Percentiles rank a stretch among this genome's conserved stretches.
Evolutionary conservation across 2,329 filamentous ascomycete species (phyloP).

Genomic region (Didymella sp.): DNA sequence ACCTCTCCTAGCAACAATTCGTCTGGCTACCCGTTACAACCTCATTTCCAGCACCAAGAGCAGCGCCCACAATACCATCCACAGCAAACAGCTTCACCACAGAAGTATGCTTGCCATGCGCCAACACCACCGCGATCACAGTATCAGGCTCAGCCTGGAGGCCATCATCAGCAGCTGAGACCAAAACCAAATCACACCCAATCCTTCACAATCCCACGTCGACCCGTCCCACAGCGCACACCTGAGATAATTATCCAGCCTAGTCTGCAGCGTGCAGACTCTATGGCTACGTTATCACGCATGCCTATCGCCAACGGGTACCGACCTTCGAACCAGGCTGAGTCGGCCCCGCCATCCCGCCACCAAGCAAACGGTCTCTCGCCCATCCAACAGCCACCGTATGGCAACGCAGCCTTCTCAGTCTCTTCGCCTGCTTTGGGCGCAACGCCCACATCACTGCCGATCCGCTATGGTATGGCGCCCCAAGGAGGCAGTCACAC

Average conservation of each 20-base stretch:
- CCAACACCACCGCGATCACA: conserved; percentile 20
- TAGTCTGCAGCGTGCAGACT: conserved; percentile 40
- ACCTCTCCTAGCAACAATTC: conserved; percentile 34
- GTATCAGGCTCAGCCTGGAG: conserved; percentile 22
- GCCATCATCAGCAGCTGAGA: conserved; percentile 20
- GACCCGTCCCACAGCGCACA: conserved; percentile 35
- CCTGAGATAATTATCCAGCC: conserved; percentile 40
- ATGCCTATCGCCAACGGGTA: conserved; percentile 47
- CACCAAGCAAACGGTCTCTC: conserved; percentile 18
- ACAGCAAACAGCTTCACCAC: conserved; percentile 23
- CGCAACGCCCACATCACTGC: conserved; percentile 30
- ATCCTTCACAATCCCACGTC: conserved; percentile 38
- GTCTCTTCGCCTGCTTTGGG: conserved; percentile 39
- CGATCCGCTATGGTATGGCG: conserved; percentile 25
- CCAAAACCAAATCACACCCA: conserved; percentile 28
- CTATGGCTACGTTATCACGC: conserved; percentile 43
- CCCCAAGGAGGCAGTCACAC: conserved; percentile 22
- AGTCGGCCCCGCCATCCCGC: conserved; percentile 24
- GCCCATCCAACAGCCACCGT: conserved; percentile 29
- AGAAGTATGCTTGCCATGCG: conserved; percentile 40
- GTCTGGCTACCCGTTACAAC: conserved; percentile 26
- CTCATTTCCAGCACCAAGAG: conserved; percentile 21
- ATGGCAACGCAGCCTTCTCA: conserved; percentile 38
- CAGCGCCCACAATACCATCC: conserved; percentile 23
- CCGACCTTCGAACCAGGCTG: conserved; percentile 25